phyloP scores from a whole-genome alignment of 2,329 filamentous ascomycete genomes.

The Colletotrichum eleusines region DNA sequence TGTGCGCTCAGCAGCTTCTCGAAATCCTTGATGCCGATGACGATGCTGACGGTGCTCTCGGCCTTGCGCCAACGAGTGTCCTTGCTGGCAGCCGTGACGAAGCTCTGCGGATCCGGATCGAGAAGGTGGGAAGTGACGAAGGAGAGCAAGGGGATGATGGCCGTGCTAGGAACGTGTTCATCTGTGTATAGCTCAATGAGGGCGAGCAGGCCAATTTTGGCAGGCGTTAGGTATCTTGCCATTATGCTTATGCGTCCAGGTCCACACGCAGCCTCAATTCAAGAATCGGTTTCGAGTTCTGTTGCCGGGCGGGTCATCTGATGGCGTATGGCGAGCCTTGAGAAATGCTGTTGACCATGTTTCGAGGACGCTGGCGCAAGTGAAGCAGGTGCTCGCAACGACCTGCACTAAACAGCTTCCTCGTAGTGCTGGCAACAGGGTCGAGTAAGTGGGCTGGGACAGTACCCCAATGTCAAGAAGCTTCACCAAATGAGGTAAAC shows the following conservation, averaged over 20 bases:
- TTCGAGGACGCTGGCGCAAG: slow-evolving; percentile 1
- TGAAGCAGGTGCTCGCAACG: slow-evolving; percentile 18
- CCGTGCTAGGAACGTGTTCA: slow-evolving; percentile 74
- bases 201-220: slow-evolving; percentile 85
- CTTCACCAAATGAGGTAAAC: not conserved
- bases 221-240: slow-evolving; percentile 88
- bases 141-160: slow-evolving; percentile 81
- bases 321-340: slow-evolving; percentile 5
- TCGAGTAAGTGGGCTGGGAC: not conserved
- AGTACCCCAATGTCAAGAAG: too few relatives aligned
- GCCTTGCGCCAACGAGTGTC: slow-evolving; percentile 61
- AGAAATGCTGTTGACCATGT: slow-evolving; percentile 22
- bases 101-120: slow-evolving; percentile 55
- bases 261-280: not conserved
- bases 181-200: slow-evolving; percentile 86
- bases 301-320: not conserved
- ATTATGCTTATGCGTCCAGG: slow-evolving; percentile 57
- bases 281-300: not conserved
- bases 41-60: slow-evolving; percentile 63
- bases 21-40: slow-evolving; percentile 69
- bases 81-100: slow-evolving; percentile 45
- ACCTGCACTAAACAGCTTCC: not conserved
- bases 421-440: not conserved
- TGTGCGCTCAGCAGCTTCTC: slow-evolving; percentile 68
- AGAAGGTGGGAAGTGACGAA: slow-evolving; percentile 82